Evolutionary conservation across 2,329 filamentous ascomycete species (phyloP).

Genomic region (Aspergillus carbonarius): DNA sequence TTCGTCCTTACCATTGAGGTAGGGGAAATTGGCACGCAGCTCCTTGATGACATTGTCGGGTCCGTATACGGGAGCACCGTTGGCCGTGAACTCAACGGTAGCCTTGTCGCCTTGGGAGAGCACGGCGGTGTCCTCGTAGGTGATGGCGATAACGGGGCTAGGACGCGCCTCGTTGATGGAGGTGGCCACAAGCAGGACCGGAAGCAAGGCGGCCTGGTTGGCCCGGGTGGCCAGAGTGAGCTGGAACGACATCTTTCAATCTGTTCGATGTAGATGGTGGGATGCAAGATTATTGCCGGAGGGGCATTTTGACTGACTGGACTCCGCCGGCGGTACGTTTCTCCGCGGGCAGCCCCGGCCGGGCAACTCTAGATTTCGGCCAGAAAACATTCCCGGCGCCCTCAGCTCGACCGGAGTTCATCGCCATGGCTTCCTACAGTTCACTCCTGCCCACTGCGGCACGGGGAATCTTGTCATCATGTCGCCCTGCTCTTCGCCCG

Average conservation of each 20-base stretch:
- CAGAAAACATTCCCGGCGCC: slow-evolving; percentile 4
- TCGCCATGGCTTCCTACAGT: slow-evolving; percentile 37
- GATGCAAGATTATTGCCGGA: slow-evolving; percentile 15
- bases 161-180: slow-evolving; percentile 41
- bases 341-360: slow-evolving; percentile 26
- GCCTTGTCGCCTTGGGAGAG: slow-evolving; percentile 37
- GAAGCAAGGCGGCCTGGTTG: slow-evolving; percentile 43
- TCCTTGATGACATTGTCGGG: slow-evolving; percentile 33
- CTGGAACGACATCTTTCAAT: slow-evolving; percentile 31
- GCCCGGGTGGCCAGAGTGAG: slow-evolving; percentile 41
- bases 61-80: slow-evolving; percentile 32
- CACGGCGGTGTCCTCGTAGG: slow-evolving; percentile 38
- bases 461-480: slow-evolving; percentile 35
- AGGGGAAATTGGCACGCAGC: slow-evolving; percentile 36
- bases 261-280: not conserved
- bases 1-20: slow-evolving; percentile 37
- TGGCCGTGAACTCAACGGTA: slow-evolving; percentile 33
- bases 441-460: slow-evolving; percentile 36
- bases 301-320: slow-evolving; percentile 25
- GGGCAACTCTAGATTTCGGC: slow-evolving; percentile 35
- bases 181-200: slow-evolving; percentile 41
- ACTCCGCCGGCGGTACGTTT: slow-evolving; percentile 31
- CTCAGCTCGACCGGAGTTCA: not conserved
- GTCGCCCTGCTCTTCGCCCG: slow-evolving; percentile 30
- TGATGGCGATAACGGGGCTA: slow-evolving; percentile 36